Base-by-base conservation (phyloP, 352 stramenopile species). In the Globisporangium rhizosaccharum region DNA sequence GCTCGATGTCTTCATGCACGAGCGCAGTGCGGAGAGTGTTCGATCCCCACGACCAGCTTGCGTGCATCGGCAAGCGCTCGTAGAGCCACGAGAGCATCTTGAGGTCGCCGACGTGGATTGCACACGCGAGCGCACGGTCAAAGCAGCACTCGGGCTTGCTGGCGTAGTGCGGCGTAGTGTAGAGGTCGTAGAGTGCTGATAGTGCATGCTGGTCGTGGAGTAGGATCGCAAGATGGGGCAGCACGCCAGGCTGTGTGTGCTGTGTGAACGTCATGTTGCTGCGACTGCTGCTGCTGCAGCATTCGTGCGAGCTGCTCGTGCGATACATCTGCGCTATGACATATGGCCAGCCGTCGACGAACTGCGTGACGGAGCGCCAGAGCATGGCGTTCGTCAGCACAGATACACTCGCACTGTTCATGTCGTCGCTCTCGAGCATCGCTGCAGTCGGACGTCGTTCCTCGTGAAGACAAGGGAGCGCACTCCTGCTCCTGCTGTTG, bases 41-140 rank as follows among this genome's bases (percentile, higher is more conserved):
- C 18, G n/a, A 30, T 20, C 56, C 48, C 25, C 46, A 47, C 3
- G 15, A 11, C 48, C 56, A 61, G 3, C 54, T 18, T 10, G 48
- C 23, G 25, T 55, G 48, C 11, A 36, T 56, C 14, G 36, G 15
- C 56, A 41, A n/a, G 33, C 56, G 46, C 11, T 26, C 56, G n/a
- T 55, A 37, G 28, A 61, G 48, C 56, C 56, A 61, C 33, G 44
- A 33, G 25, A 61, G 48, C 12, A 25, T n/a, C 20, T 62, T 48
- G 14, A 62, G 20, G 33, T 45, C 25, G 20, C 47, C 56, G 25
- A 25, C 48, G 11, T 26, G 23, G 5, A 44, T n/a, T 28, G 53
- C 53, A 15, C 53, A 59, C 20, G n/a, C 17, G 17, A 58, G 10
- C 25, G 28, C 53, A 2, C 26, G 41, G 28, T n/a, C 23, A 20